Evolutionary conservation across 768 basidiomycete genomes (phyloP), one percentile per base, ranked within the genome.

Genomic region (Lanmaoa rubissima): DNA sequence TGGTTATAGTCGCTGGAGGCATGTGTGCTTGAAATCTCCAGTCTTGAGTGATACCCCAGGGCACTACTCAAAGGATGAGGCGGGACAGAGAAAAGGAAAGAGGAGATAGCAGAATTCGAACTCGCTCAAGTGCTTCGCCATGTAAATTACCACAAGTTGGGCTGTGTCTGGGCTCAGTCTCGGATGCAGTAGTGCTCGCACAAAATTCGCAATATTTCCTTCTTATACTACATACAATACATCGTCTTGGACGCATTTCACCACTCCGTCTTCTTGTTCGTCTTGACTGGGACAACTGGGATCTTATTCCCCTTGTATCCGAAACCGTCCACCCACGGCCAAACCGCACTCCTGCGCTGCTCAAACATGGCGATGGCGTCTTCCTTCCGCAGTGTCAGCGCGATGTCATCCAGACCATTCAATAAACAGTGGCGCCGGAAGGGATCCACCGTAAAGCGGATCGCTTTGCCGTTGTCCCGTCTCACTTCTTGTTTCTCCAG

Each of bases 291-390:
- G 9, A 70, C 64, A 21, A 85, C 75, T 2, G 87, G 85, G 52
- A 93, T 91, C 70, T 87, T 88, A 42, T 79, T 82, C 45, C 86
- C 88, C 68, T 86, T 80, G 75, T 94, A 97, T 28, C 94, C 94
- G 59, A 96, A 90, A 36, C 96, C 97, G 68, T 99, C 92, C 70
- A 98, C 75, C 97, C 97, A 99, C 6, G 97, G 91, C 94, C 94
- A 98, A 55, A 76, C 70, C 66, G 83, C 76, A 28, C 85, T 88
- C 61, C 97, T 75, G 65, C 81, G 82, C 66, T 80, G 67, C 80
- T 99, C 97, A 65, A 98, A 99, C 42, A 72, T 63, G 57, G 80
- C 77, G 61, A 99, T 97, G n/a, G 79, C 71, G 11, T 75, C 75
- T 34, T 79, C 85, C 69, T 86, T 87, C 72, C 92, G 86, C 78